Evolutionary conservation across 1,139 yeast species (phyloP), one percentile per base, ranked within the genome.

Genomic region (Scheffersomyces parashehatae): DNA sequence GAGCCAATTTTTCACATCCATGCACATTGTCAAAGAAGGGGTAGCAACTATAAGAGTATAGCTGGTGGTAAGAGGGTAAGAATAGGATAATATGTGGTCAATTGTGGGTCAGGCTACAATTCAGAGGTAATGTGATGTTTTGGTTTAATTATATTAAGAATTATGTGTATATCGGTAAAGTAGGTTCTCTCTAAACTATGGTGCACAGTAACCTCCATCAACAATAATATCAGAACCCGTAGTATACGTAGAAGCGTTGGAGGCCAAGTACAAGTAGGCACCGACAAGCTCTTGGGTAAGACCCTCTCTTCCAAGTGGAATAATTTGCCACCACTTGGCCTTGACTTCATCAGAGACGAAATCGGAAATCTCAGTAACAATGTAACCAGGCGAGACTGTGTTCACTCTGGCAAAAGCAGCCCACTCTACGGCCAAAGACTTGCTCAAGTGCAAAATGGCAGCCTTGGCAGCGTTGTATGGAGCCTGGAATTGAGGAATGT

Each of bases 401-500:
- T 88, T 88, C 51, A 87, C 90, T 64, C 96, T 77, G 41, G 84
- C 83, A 60, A 82, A 79, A 43, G 79, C 74, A 31, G 95, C 88
- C 95, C 96, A 88, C 65, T 88, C 96, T 40, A 84, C 81, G 12
- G 95, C 95, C 49, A 88, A 73, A 1, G 91, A 81, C 65, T 79
- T 83, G 47, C 85, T 82, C 61, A 89, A 74, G 64, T 87, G 95
- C 49, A 85, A 79, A 39, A 85, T 88, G 42, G 93, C 96, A 16
- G 96, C 95, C 70, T 88, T 88, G 53, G 93, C 83, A 67, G 88
- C 84, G 68, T 88, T 88, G 72, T 88, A 88, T 15, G 91, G 90
- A 39, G 88, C 83, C 67, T 88, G 96, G 44, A 85, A 81, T 64
- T 88, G 95, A 11, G 96, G 96, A 50, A 82, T 81, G 65, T 88